phyloP scores from a whole-genome alignment of 2,329 filamentous ascomycete species.

The Arthrobotrys pseudoclavata region DNA sequence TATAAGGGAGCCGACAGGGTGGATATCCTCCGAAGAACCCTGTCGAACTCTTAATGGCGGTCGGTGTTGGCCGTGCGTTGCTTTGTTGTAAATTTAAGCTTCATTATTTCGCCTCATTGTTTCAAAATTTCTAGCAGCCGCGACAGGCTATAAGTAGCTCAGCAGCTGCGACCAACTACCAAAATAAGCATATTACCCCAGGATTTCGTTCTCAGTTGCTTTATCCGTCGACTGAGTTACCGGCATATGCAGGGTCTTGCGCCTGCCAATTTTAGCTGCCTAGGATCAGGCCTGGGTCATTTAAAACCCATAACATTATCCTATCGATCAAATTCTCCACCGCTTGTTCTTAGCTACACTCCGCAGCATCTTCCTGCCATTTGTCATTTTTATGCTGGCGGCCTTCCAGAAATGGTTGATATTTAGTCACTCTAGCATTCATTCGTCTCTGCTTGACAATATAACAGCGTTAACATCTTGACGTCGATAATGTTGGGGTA shows the following conservation, averaged over 20 bases:
- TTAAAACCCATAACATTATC: conserved; percentile 18
- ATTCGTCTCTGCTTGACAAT: no score
- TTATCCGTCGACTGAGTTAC: conserved; percentile 14
- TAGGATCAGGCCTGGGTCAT: not conserved
- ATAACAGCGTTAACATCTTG: not conserved
- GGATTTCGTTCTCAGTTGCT: conserved; percentile 1
- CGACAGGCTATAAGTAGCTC: conserved; percentile 13
- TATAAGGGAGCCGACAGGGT: not conserved
- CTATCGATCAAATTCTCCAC: not conserved
- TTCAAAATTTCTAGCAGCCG: conserved; percentile 27
- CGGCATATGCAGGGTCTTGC: conserved; percentile 11
- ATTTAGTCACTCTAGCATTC: not conserved
- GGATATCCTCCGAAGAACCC: not conserved
- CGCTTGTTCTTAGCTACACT: not conserved
- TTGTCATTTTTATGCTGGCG: not conserved
- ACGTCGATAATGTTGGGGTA: no score
- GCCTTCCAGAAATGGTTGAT: not conserved
- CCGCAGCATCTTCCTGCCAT: not conserved
- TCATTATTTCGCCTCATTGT: not conserved
- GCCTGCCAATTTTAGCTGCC: conserved; percentile 1
- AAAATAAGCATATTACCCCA: conserved; percentile 19
- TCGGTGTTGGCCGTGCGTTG: conserved; percentile 7
- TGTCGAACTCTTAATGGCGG: not conserved
- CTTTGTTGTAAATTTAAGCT: conserved; percentile 24
- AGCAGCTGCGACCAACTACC: conserved; percentile 24